Conservation (phyloP, 768 basidiomycete species). For the Pulveroboletus sp. region DNA sequence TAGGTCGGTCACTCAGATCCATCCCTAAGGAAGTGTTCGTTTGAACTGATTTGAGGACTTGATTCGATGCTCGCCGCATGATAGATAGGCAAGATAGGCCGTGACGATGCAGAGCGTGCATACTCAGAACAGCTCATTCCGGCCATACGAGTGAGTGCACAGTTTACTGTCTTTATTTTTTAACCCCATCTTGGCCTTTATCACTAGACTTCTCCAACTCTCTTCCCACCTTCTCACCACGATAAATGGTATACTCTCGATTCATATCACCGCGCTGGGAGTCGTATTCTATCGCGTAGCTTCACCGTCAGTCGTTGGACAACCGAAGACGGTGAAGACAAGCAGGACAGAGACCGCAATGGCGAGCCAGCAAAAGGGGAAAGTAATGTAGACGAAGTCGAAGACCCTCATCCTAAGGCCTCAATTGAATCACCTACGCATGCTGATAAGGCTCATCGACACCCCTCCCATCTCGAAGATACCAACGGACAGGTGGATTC, state of each 20-base stretch:
- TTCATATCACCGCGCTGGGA: slow-evolving; percentile 85
- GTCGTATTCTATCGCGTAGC: slow-evolving; percentile 86
- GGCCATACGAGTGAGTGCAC: slow-evolving; percentile 54
- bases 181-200: not conserved
- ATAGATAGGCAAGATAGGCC: slow-evolving; percentile 77
- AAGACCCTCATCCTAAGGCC: slow-evolving; percentile 21
- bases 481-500: slow-evolving; percentile 34
- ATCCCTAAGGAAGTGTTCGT: not conserved
- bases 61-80: not conserved
- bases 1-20: slow-evolving; percentile 52
- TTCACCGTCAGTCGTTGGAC: slow-evolving; percentile 75
- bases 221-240: slow-evolving; percentile 58
- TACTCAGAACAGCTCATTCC: slow-evolving; percentile 67
- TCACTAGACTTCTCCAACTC: slow-evolving; percentile 57
- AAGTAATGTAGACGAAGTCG: slow-evolving; percentile 29
- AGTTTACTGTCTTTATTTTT: not conserved
- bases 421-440: slow-evolving; percentile 28
- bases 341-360: slow-evolving; percentile 4
- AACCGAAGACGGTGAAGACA: slow-evolving; percentile 27
- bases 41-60: not conserved
- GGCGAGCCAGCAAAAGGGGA: slow-evolving; percentile 36
- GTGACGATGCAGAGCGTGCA: slow-evolving; percentile 71
- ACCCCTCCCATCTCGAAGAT: slow-evolving; percentile 1
- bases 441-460: slow-evolving; percentile 22
- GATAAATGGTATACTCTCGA: slow-evolving; percentile 58